phyloP scores from a whole-genome alignment of 306 rosid genomes.

The Corylus heterophylla region DNA sequence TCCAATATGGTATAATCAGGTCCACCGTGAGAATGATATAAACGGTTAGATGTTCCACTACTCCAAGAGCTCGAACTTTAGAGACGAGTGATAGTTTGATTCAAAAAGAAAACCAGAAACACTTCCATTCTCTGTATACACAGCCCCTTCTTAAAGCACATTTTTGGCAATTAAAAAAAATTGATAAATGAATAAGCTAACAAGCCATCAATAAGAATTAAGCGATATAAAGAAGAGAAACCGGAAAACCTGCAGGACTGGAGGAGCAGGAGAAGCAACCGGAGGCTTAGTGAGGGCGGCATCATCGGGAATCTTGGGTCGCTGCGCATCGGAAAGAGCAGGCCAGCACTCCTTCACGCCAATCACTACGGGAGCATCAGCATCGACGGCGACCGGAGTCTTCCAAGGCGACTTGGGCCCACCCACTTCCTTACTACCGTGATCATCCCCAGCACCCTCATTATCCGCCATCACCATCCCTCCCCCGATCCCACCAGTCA shows the following conservation, averaged over 20 bases:
- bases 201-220: background rate
- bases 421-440: constrained; percentile 48
- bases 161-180: background rate
- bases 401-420: constrained; percentile 90
- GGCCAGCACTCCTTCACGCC: constrained; percentile 79
- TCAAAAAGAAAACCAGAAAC: background rate
- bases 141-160: background rate
- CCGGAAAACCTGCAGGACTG: constrained; percentile 48
- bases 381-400: constrained; percentile 47
- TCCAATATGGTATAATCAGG: background rate
- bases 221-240: background rate
- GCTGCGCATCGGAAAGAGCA: constrained; percentile 74
- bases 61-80: background rate
- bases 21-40: background rate
- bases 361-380: constrained; percentile 66
- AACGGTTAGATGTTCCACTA: background rate
- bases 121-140: background rate
- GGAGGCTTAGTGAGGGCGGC: constrained; percentile 35
- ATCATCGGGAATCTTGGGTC: constrained; percentile 50
- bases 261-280: constrained; percentile 39
- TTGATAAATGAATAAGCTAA: background rate
- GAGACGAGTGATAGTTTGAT: background rate
- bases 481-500: constrained; percentile 36
- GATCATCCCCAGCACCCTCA: constrained; percentile 52
- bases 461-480: constrained; percentile 78